These are phyloP conservation scores for Geotrichum carabidarum DNA, from an alignment of 1,139 yeast species.

Conservation along the genomic window DNA sequence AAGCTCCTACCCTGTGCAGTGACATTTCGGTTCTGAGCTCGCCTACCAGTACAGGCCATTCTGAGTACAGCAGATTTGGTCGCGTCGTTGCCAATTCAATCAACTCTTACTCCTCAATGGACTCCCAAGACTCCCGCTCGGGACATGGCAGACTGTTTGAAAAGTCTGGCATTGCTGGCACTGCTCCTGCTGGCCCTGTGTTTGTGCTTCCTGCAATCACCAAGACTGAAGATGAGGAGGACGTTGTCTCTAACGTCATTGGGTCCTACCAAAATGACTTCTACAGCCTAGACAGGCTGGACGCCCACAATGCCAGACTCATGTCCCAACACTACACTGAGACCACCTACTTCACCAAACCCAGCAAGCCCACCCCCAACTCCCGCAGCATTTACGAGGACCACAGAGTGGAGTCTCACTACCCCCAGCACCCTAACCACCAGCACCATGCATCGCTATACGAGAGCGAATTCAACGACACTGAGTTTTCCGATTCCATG, in stretches of 20 bases:
- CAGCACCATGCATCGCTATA: slow-evolving; percentile 1
- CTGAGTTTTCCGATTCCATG: background rate
- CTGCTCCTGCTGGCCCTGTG: background rate
- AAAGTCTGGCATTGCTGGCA: background rate
- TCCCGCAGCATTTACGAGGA: slow-evolving; percentile 6
- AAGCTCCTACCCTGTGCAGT: slow-evolving; percentile 4
- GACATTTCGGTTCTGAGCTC: slow-evolving; percentile 5
- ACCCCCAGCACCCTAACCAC: background rate
- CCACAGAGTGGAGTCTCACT: background rate
- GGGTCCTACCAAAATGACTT: slow-evolving; percentile 1
- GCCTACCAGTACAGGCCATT: background rate
- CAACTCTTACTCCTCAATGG: slow-evolving; percentile 6
- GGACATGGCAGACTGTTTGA: slow-evolving; percentile 2
- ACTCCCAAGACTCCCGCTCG: background rate
- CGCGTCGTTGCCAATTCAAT: slow-evolving; percentile 8
- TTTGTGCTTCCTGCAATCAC: slow-evolving; percentile 4
- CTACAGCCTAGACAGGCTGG: slow-evolving; percentile 7
- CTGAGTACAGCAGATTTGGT: slow-evolving; percentile 2
- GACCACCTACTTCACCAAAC: background rate
- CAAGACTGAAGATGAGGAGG: background rate
- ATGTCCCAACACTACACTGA: slow-evolving; percentile 7
- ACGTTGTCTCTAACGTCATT: background rate
- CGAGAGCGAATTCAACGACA: background rate
- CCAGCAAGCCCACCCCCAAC: background rate
- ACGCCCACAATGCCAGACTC: slow-evolving; percentile 1